A percentile compares a stretch with the other conserved stretches of the same genome.
Evolutionary conservation across 768 basidiomycete species (phyloP).

Genomic region (Dendrothele bispora): DNA sequence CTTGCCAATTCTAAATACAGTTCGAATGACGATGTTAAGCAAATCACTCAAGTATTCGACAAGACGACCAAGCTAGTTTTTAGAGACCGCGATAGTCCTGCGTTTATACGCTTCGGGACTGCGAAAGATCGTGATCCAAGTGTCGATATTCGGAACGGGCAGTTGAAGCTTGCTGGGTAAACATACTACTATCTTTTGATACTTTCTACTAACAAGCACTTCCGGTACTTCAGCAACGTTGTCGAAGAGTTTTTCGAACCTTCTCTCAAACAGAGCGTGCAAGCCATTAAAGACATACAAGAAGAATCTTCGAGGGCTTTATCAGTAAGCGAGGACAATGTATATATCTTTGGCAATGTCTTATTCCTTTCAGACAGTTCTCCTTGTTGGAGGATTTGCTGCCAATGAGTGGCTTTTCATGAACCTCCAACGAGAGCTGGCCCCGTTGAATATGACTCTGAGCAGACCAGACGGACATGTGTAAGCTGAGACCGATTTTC

Average conservation of each 20-base stretch:
- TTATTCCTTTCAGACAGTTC: constrained; percentile 28
- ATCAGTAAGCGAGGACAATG: constrained; percentile 22
- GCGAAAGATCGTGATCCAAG: constrained; percentile 36
- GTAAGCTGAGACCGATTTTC: constrained; percentile 29
- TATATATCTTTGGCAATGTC: background rate
- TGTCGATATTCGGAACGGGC: constrained; percentile 37
- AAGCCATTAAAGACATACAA: constrained; percentile 33
- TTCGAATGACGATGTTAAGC: constrained; percentile 27
- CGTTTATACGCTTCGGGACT: constrained; percentile 42
- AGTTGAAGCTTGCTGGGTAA: constrained; percentile 38
- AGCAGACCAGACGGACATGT: constrained; percentile 45
- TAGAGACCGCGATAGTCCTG: constrained; percentile 34
- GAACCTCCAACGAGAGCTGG: constrained; percentile 36
- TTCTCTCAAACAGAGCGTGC: constrained; percentile 35
- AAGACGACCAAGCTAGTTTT: constrained; percentile 43
- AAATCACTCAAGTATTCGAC: constrained; percentile 40
- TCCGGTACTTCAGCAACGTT: constrained; percentile 24
- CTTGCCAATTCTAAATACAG: background rate
- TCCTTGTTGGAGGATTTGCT: constrained; percentile 55
- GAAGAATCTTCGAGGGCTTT: constrained; percentile 28
- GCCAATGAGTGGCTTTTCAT: constrained; percentile 49
- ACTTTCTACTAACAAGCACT: background rate
- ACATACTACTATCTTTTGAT: background rate
- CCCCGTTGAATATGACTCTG: constrained; percentile 31
- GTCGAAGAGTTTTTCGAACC: constrained; percentile 44